These are phyloP conservation scores for carrot (Daucus carota) DNA, from an alignment of 129 eudicot genomes.

Conservation along the genomic window DH1_v3.0 NC_030381.2:18087501-18088000, in stretches of 20 bases:
- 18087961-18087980: constrained; percentile 3
- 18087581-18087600: not conserved
- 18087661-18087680: constrained; percentile 13
- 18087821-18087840: constrained; percentile 5
- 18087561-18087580: too few species aligned
- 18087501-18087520: too few species aligned
- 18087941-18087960: not conserved
- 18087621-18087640: not conserved
- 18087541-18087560: too few species aligned
- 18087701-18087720: constrained; percentile 16
- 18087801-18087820: constrained; percentile 9
- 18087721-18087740: constrained; percentile 25
- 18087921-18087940: not conserved
- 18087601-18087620: not conserved
- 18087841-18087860: not conserved
- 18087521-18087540: too few species aligned
- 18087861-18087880: not conserved
- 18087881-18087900: not conserved
- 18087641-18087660: not conserved
- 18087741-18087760: constrained; percentile 27
- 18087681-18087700: constrained; percentile 28
- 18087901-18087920: not conserved
- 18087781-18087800: not conserved
- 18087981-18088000: not conserved
- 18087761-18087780: constrained; percentile 11